Evolutionary conservation across 768 basidiomycete genomes (phyloP).

Genomic region (Phylloporus sp.): DNA sequence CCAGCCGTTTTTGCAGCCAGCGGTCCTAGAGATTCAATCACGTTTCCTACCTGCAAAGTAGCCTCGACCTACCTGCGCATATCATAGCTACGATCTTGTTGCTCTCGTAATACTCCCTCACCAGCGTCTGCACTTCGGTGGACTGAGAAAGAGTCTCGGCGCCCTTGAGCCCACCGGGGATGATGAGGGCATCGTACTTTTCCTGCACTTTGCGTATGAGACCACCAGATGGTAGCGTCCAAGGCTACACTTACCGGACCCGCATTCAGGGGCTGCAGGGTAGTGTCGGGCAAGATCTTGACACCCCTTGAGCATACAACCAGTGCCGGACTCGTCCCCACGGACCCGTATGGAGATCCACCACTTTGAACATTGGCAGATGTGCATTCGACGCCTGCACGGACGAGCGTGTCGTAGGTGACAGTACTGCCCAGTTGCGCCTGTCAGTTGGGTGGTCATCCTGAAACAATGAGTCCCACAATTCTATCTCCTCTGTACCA

Average conservation of each 20-base stretch:
- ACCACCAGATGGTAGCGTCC: not conserved
- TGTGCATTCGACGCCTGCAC: slow-evolving; percentile 60
- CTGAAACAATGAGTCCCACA: slow-evolving; percentile 32
- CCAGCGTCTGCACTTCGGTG: slow-evolving; percentile 54
- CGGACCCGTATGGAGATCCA: slow-evolving; percentile 21
- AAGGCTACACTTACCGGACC: slow-evolving; percentile 39
- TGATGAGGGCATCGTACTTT: slow-evolving; percentile 60
- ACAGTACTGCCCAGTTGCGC: slow-evolving; percentile 51
- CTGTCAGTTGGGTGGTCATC: not conserved
- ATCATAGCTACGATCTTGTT: slow-evolving; percentile 70
- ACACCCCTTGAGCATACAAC: slow-evolving; percentile 70
- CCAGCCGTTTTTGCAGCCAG: slow-evolving; percentile 59
- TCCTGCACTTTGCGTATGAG: slow-evolving; percentile 37
- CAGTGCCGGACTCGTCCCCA: slow-evolving; percentile 37
- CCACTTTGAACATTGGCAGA: slow-evolving; percentile 59
- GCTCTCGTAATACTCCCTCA: slow-evolving; percentile 44
- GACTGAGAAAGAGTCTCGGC: slow-evolving; percentile 66
- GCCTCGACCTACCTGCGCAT: slow-evolving; percentile 57
- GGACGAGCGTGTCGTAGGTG: slow-evolving; percentile 76
- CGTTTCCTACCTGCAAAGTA: not conserved
- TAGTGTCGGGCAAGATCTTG: slow-evolving; percentile 62
- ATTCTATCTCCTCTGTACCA: slow-evolving; percentile 89
- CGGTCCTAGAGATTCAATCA: slow-evolving; percentile 45
- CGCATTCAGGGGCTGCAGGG: slow-evolving; percentile 41
- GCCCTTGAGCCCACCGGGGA: slow-evolving; percentile 77